These are phyloP conservation scores for Theobroma cacao DNA, from an alignment of 345 rosid genomes.

Conservation along the genomic window DNA sequence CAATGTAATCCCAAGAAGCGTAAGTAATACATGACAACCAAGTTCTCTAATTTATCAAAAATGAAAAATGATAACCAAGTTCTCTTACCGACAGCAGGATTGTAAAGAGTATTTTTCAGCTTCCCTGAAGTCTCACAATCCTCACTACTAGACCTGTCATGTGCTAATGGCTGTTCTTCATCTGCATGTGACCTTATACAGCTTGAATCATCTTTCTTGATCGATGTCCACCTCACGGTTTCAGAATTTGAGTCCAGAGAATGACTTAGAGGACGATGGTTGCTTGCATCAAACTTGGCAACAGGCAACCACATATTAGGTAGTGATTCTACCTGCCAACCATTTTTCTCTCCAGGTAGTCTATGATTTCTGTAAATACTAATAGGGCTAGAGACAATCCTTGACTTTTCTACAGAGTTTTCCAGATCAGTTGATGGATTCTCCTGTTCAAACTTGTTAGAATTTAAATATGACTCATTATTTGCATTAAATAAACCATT, in stretches of 20 bases:
- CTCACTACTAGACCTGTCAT: conserved; percentile 24
- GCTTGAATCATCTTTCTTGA: conserved; percentile 32
- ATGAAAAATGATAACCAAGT: neutral
- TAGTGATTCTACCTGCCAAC: conserved; percentile 56
- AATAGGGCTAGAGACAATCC: conserved; percentile 43
- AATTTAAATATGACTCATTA: conserved; percentile 26
- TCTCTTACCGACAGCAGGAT: conserved; percentile 63
- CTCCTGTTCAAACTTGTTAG: conserved; percentile 19
- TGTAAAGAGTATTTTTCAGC: conserved; percentile 31
- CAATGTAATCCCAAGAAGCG: neutral
- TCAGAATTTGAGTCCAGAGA: conserved; percentile 53
- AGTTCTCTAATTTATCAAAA: neutral
- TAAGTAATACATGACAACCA: neutral
- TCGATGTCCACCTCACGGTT: conserved; percentile 35
- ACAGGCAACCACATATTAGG: conserved; percentile 47
- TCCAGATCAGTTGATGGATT: conserved; percentile 26
- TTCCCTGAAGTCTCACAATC: conserved; percentile 34
- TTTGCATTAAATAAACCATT: conserved; percentile 15
- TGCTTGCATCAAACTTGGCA: conserved; percentile 27
- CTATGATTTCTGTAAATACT: conserved; percentile 35
- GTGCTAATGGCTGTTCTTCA: conserved; percentile 21
- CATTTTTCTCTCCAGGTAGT: conserved; percentile 29
- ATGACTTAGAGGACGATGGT: conserved; percentile 46
- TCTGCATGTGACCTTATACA: conserved; percentile 30
- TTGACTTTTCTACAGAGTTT: conserved; percentile 26